A percentile compares a stretch with the other conserved stretches of the same genome.
Conservation (phyloP, 495 filamentous ascomycete species). For the Neurospora sp. region DNA sequence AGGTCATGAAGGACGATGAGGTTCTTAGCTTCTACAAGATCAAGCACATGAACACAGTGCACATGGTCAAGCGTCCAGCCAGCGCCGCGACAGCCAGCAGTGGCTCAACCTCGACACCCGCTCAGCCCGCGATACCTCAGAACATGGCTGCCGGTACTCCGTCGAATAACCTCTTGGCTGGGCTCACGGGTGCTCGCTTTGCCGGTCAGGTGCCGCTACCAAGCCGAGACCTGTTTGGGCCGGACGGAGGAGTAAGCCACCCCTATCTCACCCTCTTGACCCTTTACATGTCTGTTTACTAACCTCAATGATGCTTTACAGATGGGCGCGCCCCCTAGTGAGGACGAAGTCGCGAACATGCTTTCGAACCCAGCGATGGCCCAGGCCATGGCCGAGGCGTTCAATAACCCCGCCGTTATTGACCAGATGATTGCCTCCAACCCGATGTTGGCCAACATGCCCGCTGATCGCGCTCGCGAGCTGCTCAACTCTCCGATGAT, state of each 20-base stretch:
- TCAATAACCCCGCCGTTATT: conserved; percentile 84
- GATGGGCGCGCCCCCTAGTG: conserved; percentile 82
- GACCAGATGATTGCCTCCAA: conserved; percentile 87
- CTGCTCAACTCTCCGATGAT: conserved; percentile 80
- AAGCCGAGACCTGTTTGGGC: conserved; percentile 81
- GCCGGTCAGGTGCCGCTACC: conserved; percentile 87
- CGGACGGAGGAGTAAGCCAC: conserved; percentile 88
- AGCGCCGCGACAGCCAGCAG: conserved; percentile 50
- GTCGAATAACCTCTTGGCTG: conserved; percentile 82
- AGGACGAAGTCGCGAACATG: conserved; percentile 73
- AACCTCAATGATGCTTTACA: conserved; percentile 35
- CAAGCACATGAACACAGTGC: conserved; percentile 89
- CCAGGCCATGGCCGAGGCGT: conserved; percentile 80
- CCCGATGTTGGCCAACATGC: conserved; percentile 78
- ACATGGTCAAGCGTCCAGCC: conserved; percentile 88
- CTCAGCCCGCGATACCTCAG: conserved; percentile 57
- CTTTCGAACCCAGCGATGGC: conserved; percentile 77
- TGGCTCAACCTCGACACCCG: conserved; percentile 39
- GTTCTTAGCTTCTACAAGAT: conserved; percentile 82
- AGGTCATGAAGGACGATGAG: conserved; percentile 90
- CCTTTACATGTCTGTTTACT: conserved; percentile 7
- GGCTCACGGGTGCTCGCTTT: conserved; percentile 86
- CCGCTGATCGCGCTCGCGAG: conserved; percentile 54
- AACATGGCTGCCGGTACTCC: conserved; percentile 82
- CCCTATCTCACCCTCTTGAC: neutral